phyloP scores from a whole-genome alignment of 2,329 filamentous ascomycete species.

The Helminthosporium solani region DNA sequence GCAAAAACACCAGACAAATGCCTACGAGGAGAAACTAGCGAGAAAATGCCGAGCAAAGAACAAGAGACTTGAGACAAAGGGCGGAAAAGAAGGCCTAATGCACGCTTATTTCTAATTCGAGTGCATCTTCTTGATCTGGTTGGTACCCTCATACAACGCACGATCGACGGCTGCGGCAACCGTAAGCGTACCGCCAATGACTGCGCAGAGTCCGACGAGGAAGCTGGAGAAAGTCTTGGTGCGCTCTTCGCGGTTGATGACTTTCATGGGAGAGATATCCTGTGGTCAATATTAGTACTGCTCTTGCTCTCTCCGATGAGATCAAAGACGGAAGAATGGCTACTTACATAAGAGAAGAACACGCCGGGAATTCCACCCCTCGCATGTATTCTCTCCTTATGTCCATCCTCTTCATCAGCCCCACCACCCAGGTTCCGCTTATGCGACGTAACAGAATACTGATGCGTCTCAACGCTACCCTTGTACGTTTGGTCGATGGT shows the following conservation, averaged over 20 bases:
- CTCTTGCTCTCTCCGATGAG: not conserved
- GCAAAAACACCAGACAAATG: not conserved
- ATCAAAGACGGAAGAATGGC: not conserved
- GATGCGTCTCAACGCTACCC: constrained; percentile 93
- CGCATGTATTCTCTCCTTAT: constrained; percentile 88
- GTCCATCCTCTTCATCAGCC: constrained; percentile 80
- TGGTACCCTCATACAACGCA: constrained; percentile 83
- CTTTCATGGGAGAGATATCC: constrained; percentile 99
- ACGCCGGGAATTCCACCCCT: constrained; percentile 92
- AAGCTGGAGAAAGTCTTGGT: constrained; percentile 90
- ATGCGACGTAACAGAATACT: constrained; percentile 97
- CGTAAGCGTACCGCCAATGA: constrained; percentile 91
- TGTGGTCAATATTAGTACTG: constrained; percentile 40
- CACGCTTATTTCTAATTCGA: constrained; percentile 46
- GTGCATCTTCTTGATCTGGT: constrained; percentile 84
- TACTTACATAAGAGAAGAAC: constrained; percentile 93
- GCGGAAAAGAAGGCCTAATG: not conserved
- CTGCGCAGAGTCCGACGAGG: constrained; percentile 88
- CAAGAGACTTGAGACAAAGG: not conserved
- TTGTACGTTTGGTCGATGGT: constrained; percentile 57
- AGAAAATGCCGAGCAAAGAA: not conserved
- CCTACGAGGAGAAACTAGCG: not conserved
- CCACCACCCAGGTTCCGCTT: constrained; percentile 85
- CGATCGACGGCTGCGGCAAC: constrained; percentile 93
- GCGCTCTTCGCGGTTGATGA: constrained; percentile 91